These are phyloP conservation scores for Chlorokybus atmophyticus DNA, from an alignment of 139 green algal genomes.

Conservation along the genomic window DNA sequence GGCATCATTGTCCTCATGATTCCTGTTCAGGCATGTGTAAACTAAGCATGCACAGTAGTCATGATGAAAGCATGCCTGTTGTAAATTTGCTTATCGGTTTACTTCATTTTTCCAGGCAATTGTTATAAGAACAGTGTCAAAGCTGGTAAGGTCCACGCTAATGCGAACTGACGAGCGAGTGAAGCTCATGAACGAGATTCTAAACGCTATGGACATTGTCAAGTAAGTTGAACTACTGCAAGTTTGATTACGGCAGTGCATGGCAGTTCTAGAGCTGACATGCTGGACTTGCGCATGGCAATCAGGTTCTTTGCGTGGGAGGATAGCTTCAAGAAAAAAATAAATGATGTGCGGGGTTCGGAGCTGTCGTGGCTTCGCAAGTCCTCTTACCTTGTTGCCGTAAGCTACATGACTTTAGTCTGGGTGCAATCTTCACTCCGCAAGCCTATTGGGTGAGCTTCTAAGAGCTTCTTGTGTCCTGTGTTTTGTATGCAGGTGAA, in stretches of 20 bases:
- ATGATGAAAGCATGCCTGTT: neutral
- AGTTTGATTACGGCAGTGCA: neutral
- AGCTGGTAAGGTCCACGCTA: constrained; percentile 11
- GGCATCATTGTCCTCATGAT: constrained; percentile 24
- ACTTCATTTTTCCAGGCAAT: constrained; percentile 10
- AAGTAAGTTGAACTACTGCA: constrained; percentile 13
- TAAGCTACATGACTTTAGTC: no score
- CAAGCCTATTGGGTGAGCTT: no score
- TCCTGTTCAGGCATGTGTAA: constrained; percentile 13
- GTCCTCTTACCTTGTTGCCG: constrained; percentile 16
- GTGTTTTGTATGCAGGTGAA: constrained; percentile 30
- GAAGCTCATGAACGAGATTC: constrained; percentile 19
- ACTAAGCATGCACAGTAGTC: neutral
- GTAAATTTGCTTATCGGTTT: neutral
- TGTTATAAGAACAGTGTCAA: constrained; percentile 7
- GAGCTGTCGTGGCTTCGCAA: constrained; percentile 19
- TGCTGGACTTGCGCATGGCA: neutral
- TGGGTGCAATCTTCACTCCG: no score
- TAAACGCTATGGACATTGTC: constrained; percentile 25
- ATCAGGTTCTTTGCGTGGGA: constrained; percentile 26
- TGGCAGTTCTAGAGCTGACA: neutral
- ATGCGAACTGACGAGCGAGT: constrained; percentile 20
- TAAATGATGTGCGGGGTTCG: constrained; percentile 9
- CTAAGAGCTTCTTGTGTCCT: no score
- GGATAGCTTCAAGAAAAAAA: constrained; percentile 20